A percentile compares a stretch with the other conserved stretches of the same genome.
phyloP scores from a whole-genome alignment of 768 basidiomycete genomes.

The Auricularia heimuer region DNA sequence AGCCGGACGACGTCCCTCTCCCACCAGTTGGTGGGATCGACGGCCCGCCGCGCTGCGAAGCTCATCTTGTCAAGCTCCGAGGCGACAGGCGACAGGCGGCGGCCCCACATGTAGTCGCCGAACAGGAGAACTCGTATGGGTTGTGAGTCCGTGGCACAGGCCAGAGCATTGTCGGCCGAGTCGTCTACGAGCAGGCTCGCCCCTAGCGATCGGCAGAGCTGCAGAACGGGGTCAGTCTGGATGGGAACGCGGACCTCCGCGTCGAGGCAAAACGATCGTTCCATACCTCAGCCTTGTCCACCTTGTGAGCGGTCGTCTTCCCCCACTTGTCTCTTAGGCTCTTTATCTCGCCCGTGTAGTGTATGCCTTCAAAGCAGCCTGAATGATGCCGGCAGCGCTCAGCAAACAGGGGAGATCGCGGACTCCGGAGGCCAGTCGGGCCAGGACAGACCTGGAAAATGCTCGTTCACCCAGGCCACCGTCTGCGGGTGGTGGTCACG shows the following conservation, averaged over 20 bases:
- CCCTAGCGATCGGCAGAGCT: slow-evolving; percentile 57
- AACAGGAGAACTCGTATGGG: slow-evolving; percentile 50
- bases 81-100: slow-evolving; percentile 34
- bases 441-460: slow-evolving; percentile 46
- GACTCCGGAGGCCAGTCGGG: neutral
- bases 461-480: slow-evolving; percentile 54
- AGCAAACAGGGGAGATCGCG: neutral
- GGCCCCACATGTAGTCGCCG: slow-evolving; percentile 70
- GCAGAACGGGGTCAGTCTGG: neutral
- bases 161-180: slow-evolving; percentile 66
- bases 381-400: neutral
- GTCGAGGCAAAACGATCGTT: neutral
- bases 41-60: slow-evolving; percentile 13
- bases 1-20: neutral
- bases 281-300: slow-evolving; percentile 61
- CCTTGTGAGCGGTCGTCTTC: slow-evolving; percentile 29
- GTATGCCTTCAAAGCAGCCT: slow-evolving; percentile 47
- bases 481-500: slow-evolving; percentile 45
- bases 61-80: slow-evolving; percentile 15
- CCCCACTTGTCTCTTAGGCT: slow-evolving; percentile 26
- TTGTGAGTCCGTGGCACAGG: slow-evolving; percentile 42
- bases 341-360: slow-evolving; percentile 69
- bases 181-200: slow-evolving; percentile 70
- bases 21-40: slow-evolving; percentile 14
- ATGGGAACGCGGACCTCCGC: neutral